These are phyloP conservation scores for Curvularia hawaiiensis DNA, from an alignment of 2,329 filamentous ascomycete species.

Conservation along the genomic window DNA sequence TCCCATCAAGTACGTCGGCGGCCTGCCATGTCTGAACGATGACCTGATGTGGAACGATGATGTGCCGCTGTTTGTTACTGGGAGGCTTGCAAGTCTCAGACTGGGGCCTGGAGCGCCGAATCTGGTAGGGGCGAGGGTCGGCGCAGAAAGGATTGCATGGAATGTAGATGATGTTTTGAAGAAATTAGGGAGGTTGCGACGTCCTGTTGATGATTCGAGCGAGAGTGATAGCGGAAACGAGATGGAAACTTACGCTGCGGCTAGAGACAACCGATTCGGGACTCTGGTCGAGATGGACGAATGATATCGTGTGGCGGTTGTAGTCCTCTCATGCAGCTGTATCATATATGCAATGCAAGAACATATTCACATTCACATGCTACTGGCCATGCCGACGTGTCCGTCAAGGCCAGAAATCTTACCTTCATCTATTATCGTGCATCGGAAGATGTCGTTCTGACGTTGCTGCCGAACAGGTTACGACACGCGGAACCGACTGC, in stretches of 20 bases:
- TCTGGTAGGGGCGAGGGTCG: constrained; percentile 72
- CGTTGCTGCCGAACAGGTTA: not conserved
- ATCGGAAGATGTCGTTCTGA: constrained; percentile 4
- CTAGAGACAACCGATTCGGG: constrained; percentile 52
- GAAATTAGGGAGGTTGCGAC: constrained; percentile 19
- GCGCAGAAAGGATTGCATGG: constrained; percentile 76
- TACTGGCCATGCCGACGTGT: not conserved
- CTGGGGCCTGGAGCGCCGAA: constrained; percentile 76
- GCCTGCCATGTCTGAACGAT: constrained; percentile 74
- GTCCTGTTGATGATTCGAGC: not conserved
- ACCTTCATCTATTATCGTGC: not conserved
- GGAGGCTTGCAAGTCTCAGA: constrained; percentile 68
- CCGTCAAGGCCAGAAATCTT: not conserved
- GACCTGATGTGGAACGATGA: constrained; percentile 76
- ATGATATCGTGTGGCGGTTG: not conserved
- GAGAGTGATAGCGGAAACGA: constrained; percentile 22
- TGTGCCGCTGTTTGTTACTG: constrained; percentile 75
- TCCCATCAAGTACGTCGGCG: constrained; percentile 67
- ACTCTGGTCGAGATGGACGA: constrained; percentile 28
- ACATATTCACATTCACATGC: not conserved
- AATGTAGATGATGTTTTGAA: constrained; percentile 65
- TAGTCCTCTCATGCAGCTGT: too few species aligned
- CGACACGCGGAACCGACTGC: constrained; percentile 4
- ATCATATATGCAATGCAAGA: not conserved
- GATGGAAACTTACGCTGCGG: constrained; percentile 43